Conservation (phyloP, 176 grass and related monocot genomes). For the Musa beccarii region DNA sequence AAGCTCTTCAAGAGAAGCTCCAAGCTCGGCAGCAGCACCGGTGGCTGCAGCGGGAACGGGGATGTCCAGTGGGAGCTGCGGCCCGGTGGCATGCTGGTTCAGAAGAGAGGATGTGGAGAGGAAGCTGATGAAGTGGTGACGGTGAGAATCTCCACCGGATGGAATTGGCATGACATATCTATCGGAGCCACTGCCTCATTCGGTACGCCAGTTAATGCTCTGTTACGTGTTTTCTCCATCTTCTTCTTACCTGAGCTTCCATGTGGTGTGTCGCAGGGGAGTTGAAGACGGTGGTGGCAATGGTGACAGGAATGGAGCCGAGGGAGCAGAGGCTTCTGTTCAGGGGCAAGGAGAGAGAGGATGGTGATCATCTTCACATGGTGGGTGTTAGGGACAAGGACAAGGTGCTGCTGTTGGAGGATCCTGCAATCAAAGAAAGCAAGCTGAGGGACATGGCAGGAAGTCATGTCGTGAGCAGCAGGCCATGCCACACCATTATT, state of each 20-base stretch:
- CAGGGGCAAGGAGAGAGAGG: constrained; percentile 16
- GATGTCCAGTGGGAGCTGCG: constrained; percentile 93
- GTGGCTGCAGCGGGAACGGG: constrained; percentile 6
- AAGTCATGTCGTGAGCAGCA: neutral
- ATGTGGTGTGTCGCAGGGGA: neutral
- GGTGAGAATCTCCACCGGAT: constrained; percentile 66
- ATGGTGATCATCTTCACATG: constrained; percentile 54
- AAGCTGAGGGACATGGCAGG: constrained; percentile 53
- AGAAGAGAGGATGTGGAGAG: constrained; percentile 58
- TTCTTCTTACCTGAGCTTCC: neutral
- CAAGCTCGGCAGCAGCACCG: constrained; percentile 23
- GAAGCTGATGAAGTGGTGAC: constrained; percentile 45
- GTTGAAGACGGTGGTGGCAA: constrained; percentile 4
- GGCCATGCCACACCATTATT: constrained; percentile 4
- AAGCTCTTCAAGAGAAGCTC: constrained; percentile 88
- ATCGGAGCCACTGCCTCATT: constrained; percentile 81
- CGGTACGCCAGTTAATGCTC: constrained; percentile 30
- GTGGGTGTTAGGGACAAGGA: constrained; percentile 70
- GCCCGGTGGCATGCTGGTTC: constrained; percentile 91
- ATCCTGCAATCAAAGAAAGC: constrained; percentile 75
- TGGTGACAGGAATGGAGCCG: constrained; percentile 2
- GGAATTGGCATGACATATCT: constrained; percentile 59
- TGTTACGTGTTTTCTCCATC: neutral
- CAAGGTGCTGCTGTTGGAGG: constrained; percentile 84
- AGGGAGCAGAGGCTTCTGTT: constrained; percentile 6